Evolutionary conservation across 805 yeast genomes (phyloP).

Genomic region (Candida pseudofarinosa): DNA sequence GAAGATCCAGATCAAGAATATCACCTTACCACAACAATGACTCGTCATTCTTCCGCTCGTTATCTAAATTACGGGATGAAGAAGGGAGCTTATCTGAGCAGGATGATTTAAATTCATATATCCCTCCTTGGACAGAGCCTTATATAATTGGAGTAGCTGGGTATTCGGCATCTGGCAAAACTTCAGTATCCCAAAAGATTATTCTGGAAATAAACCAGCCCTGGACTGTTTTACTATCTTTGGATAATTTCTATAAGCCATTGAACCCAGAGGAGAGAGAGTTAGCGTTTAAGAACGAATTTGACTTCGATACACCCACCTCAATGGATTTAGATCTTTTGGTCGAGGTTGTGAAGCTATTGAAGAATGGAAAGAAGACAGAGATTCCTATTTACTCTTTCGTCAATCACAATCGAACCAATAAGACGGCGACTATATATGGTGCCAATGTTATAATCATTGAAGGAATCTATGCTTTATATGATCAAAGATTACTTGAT

Average conservation of each 20-base stretch:
- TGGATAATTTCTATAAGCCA: conserved; percentile 89
- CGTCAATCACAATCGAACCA: conserved; percentile 65
- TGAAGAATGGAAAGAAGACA: conserved; percentile 62
- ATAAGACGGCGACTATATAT: conserved; percentile 68
- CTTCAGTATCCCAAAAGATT: conserved; percentile 82
- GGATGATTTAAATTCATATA: conserved; percentile 16
- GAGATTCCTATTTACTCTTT: conserved; percentile 52
- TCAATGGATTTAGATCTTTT: conserved; percentile 77
- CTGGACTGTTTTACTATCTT: conserved; percentile 86
- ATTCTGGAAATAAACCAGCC: conserved; percentile 79
- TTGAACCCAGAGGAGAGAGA: conserved; percentile 56
- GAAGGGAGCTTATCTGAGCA: neutral
- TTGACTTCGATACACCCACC: conserved; percentile 85
- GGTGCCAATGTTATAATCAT: conserved; percentile 92
- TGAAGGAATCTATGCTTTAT: conserved; percentile 86
- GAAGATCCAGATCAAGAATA: conserved; percentile 18
- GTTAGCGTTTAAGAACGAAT: conserved; percentile 64
- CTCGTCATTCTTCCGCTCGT: conserved; percentile 22
- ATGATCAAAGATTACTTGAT: conserved; percentile 62
- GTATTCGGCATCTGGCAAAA: conserved; percentile 78
- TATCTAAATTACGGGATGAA: neutral
- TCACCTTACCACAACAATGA: conserved; percentile 20
- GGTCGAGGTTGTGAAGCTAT: conserved; percentile 53
- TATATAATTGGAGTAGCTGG: conserved; percentile 49
- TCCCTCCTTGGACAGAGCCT: conserved; percentile 42